phyloP scores from a whole-genome alignment of 495 filamentous ascomycete genomes.

The Tuber melanosporum region DNA sequence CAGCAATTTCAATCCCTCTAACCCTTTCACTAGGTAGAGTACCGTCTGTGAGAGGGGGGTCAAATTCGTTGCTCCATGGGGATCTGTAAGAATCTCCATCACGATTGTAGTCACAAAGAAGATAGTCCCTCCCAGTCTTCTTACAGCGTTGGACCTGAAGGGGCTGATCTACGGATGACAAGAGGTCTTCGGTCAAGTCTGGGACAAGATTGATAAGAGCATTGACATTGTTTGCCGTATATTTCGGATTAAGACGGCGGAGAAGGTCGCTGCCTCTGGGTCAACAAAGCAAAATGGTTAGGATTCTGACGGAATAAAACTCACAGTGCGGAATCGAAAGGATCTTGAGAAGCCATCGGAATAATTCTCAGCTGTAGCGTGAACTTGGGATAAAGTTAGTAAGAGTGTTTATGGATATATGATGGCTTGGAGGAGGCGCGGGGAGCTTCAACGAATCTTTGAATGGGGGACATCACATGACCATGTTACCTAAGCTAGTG shows the following conservation, averaged over 20 bases:
- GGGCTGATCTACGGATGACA: constrained; percentile 94
- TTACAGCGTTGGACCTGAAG: constrained; percentile 77
- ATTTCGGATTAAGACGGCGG: constrained; percentile 89
- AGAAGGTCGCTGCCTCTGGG: constrained; percentile 73
- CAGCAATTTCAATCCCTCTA: constrained; percentile 82
- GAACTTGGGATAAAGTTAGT: background rate
- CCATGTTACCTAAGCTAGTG: background rate
- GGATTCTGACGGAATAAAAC: constrained; percentile 39
- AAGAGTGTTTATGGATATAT: background rate
- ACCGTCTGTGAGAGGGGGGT: constrained; percentile 66
- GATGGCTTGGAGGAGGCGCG: background rate
- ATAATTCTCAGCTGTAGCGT: background rate
- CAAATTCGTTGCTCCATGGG: constrained; percentile 97
- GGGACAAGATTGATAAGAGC: constrained; percentile 79
- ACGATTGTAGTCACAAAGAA: constrained; percentile 99
- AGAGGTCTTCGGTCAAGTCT: constrained; percentile 91
- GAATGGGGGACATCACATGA: constrained; percentile 3
- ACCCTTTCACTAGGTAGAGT: constrained; percentile 79
- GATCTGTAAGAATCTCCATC: constrained; percentile 95
- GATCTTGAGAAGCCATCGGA: constrained; percentile 50
- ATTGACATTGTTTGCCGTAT: constrained; percentile 76
- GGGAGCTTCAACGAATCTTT: background rate
- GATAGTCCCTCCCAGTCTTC: constrained; percentile 86
- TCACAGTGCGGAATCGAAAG: constrained; percentile 78
- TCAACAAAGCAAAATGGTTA: constrained; percentile 15